Base-by-base conservation (phyloP, 371 early-diverging fungal species). In the Quaeritorhiza haematococci region DNA sequence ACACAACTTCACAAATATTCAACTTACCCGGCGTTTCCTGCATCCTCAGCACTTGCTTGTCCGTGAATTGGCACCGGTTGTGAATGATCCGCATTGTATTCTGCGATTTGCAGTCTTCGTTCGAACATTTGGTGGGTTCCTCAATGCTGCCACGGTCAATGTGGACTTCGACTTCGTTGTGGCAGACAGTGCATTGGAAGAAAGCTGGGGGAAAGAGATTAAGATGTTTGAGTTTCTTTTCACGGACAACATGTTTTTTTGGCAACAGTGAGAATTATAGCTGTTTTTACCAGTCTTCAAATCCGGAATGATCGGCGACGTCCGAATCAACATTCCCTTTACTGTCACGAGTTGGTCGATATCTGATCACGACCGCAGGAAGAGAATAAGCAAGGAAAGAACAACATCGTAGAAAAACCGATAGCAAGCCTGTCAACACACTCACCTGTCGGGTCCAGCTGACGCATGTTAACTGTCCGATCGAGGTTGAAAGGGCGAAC, bases 281-380 rank as follows among this genome's bases (percentile, higher is more conserved):
- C 13, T 13, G 13, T 38, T 34, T 56, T 5, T 63, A 84, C 88
- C 86, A 63, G 78, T 75, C 63, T 90, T 89, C 83, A 95, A 81
- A 58, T 99, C 99, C 2, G 99, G 99, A 56, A 99, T 94, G 46
- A 98, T 74, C 47, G 89, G 80, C 3, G 94, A 91, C 1, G 91
- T 72, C 52, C 99, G 88, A 55, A 98, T 91, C 71, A 99, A 79
- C 62, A 99, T 76, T 35, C 99, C 99, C 68, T 90, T 92, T 64
- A 99, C 84, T 6, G 91, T 89, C 15, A 99, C 92, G 50, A 99
- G 79, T 55, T 93, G 94, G 74, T 99, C 99, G 48, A 99, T 95
- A 68, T 98, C 98, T 82, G 58, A 41, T 29, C 19, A 17, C 27
- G 26, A 45, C 15, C 29, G 42, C 3, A 33, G 27, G 52, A 28